These are phyloP conservation scores for Pseudohalonectria lignicola DNA, from an alignment of 2,329 filamentous ascomycete species.

Conservation along the genomic window DNA sequence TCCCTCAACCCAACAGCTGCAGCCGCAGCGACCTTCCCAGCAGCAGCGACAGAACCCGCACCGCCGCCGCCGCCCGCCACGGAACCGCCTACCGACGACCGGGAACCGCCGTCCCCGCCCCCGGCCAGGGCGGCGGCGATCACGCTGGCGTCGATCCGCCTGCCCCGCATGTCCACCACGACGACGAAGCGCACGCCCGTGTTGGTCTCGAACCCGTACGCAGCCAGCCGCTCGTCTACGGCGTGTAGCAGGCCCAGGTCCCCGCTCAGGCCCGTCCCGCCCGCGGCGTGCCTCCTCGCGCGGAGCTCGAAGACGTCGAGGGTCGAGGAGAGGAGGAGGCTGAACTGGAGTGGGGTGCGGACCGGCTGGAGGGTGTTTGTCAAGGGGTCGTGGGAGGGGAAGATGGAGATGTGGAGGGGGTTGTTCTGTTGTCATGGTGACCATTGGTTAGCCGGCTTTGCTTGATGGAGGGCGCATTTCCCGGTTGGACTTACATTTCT, in stretches of 20 bases:
- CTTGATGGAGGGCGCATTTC: not conserved
- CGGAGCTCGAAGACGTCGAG: conserved; percentile 91
- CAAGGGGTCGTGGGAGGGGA: conserved; percentile 58
- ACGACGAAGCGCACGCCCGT: conserved; percentile 86
- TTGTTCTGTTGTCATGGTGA: conserved; percentile 58
- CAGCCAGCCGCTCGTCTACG: conserved; percentile 82
- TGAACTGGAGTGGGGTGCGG: conserved; percentile 76
- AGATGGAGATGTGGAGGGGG: conserved; percentile 85
- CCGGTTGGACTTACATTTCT: conserved; percentile 56
- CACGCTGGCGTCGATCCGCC: conserved; percentile 28
- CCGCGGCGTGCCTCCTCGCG: conserved; percentile 52
- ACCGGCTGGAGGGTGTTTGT: conserved; percentile 41
- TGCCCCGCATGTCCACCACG: conserved; percentile 81
- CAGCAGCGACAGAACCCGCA: conserved; percentile 49
- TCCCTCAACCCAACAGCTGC: conserved; percentile 57
- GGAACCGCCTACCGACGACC: not conserved
- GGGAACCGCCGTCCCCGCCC: not conserved
- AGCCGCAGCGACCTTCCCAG: conserved; percentile 14
- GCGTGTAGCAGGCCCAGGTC: conserved; percentile 89
- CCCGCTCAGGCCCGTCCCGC: conserved; percentile 49
- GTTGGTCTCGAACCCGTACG: conserved; percentile 95
- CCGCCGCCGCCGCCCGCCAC: conserved; percentile 29
- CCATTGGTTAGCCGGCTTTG: too few species aligned
- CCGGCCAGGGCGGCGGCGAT: not conserved
- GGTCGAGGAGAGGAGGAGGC: conserved; percentile 79